Base-by-base conservation (phyloP, 2,329 filamentous ascomycete genomes). In the Plenodomus lindquistii region DNA sequence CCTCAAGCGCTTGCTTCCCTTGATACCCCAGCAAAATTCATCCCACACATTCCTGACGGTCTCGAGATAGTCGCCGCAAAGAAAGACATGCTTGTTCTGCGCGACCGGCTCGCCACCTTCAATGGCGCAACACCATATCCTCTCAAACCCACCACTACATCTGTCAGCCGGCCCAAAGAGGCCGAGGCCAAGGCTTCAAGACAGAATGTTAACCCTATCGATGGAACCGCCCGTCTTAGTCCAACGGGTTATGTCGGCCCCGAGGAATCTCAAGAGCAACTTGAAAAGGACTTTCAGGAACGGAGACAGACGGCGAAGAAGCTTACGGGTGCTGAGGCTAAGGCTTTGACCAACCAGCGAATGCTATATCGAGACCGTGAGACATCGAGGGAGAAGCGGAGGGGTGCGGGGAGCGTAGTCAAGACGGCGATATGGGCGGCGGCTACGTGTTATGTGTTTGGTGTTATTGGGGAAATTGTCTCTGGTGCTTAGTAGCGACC, bases 191-290 rank as follows among this genome's bases (percentile, higher is more conserved):
- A 11, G 4, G 31, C 34, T 15, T n/a, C 31, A 18, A 40, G 48
- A 37, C 18, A 35, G 10, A 36, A 20, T 2, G 54, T 68, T 1
- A 73, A 72, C n/a, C 70, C 69, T 2, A 62, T 73, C 13, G 70
- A 73, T 34, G 70, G 69, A 16, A 73, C 68, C 0, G 57, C 66
- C 1, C 59, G 65, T 1, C 57, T 69, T 2, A 62, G 55, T 15
- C 69, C 67, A 4, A 71, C 67, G 1, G 69, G 67, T n/a, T 70
- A 66, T 46, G 66, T 65, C 13, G 63, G 66, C 4, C 59, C 63
- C 2, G 62, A 62, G 18, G 61, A 66, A 27, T 54, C 44, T 10
- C 50, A 41, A 9, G 60, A 63, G 35, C 59, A 62, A 29, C 45
- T 60, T 1, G 65, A 65, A 15, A 46, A 44, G 16, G 53, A 52